Conservation (phyloP, 75 land plant genomes). For the Picea glauca region DNA sequence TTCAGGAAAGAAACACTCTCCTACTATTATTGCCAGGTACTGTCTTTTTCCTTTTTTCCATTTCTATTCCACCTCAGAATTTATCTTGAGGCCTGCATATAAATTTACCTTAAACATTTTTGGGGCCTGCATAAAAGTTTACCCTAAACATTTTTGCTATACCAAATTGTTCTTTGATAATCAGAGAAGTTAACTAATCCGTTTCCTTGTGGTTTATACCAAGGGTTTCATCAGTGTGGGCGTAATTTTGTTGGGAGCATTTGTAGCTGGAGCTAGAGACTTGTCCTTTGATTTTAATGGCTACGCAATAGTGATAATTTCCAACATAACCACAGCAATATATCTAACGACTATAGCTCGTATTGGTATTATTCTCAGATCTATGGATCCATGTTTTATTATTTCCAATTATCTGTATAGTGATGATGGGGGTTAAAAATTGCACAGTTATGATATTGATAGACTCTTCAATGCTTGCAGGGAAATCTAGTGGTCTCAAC, state of each 20-base stretch:
- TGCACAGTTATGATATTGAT: not conserved
- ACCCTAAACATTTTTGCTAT: not conserved
- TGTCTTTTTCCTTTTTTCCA: not conserved
- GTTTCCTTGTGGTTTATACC: conserved; percentile 13
- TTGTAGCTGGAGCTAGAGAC: conserved; percentile 93
- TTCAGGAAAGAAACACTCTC: conserved; percentile 68
- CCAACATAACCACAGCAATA: conserved; percentile 91
- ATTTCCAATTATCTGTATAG: not conserved
- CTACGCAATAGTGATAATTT: conserved; percentile 71
- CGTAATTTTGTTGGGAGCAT: conserved; percentile 90
- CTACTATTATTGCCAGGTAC: conserved; percentile 71
- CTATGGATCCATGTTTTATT: not conserved
- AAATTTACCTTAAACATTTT: not conserved
- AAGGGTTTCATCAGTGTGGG: conserved; percentile 68
- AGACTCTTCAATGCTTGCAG: conserved; percentile 28
- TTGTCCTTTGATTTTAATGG: conserved; percentile 84
- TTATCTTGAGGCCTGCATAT: not conserved
- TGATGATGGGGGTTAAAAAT: not conserved
- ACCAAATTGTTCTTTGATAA: not conserved
- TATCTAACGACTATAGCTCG: conserved; percentile 92
- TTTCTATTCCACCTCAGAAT: not conserved
- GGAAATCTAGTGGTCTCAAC: conserved; percentile 95
- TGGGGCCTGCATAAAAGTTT: not conserved
- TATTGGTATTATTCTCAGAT: conserved; percentile 57
- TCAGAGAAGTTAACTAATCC: conserved; percentile 6